phyloP scores from a whole-genome alignment of 202 grass and related monocot species.

The Cymbopogon flexuosus region DNA sequence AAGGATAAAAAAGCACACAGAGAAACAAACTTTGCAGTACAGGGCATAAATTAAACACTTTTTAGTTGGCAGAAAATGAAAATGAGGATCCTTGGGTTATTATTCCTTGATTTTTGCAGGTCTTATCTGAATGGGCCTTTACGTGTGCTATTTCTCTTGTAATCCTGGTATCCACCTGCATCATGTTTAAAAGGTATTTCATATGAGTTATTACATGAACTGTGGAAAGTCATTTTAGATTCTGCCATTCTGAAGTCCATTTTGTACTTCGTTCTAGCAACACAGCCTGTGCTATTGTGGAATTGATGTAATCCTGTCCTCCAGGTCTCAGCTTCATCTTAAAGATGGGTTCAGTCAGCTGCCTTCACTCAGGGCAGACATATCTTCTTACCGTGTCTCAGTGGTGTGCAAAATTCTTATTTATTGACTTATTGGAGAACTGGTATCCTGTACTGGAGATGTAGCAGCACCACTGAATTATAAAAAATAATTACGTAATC shows the following conservation, averaged over 20 bases:
- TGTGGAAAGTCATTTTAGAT: constrained; percentile 11
- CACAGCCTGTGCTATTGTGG: neutral
- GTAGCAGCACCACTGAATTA: neutral
- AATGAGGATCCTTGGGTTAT: neutral
- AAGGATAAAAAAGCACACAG: neutral
- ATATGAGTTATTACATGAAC: neutral
- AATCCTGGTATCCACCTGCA: constrained; percentile 39
- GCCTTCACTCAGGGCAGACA: constrained; percentile 46
- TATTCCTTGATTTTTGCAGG: constrained; percentile 39
- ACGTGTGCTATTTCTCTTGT: constrained; percentile 42
- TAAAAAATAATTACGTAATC: neutral
- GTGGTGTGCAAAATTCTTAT: constrained; percentile 49
- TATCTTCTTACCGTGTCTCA: constrained; percentile 88
- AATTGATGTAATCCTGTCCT: constrained; percentile 34
- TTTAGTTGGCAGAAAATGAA: constrained; percentile 1
- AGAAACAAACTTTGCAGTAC: neutral
- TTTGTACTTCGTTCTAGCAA: constrained; percentile 14
- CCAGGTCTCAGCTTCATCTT: constrained; percentile 38
- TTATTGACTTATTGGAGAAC: neutral
- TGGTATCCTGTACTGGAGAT: constrained; percentile 11
- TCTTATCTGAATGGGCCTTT: constrained; percentile 71
- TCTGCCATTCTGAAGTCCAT: constrained; percentile 13
- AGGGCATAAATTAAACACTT: neutral
- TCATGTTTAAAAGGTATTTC: constrained; percentile 57
- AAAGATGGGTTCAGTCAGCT: constrained; percentile 33